These are phyloP conservation scores for Epichloe typhina DNA, from an alignment of 2,329 filamentous ascomycete genomes.

Conservation along the genomic window DNA sequence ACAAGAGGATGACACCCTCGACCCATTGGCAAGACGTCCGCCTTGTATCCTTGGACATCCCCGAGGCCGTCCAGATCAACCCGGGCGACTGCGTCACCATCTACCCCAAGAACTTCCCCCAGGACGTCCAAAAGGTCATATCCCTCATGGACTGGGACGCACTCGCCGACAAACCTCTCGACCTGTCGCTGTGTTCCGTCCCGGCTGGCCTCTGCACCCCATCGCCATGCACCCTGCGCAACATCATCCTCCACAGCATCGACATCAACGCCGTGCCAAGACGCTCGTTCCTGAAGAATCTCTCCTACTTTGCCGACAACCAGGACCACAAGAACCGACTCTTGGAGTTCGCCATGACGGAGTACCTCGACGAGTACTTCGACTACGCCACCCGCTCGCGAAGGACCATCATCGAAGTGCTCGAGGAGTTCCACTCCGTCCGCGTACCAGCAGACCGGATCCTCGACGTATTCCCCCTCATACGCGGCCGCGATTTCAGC, in stretches of 20 bases:
- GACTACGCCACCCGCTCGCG: constrained; percentile 89
- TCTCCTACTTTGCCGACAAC: constrained; percentile 64
- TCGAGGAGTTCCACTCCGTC: constrained; percentile 80
- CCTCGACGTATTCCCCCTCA: constrained; percentile 61
- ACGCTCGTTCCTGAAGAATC: constrained; percentile 68
- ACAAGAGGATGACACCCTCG: constrained; percentile 58
- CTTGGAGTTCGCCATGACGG: constrained; percentile 66
- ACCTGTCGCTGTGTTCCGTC: constrained; percentile 29
- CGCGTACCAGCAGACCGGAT: constrained; percentile 65
- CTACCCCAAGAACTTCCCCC: constrained; percentile 73
- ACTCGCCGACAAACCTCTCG: constrained; percentile 58
- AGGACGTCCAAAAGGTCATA: constrained; percentile 69
- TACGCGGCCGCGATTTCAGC: constrained; percentile 87
- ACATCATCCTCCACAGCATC: constrained; percentile 67
- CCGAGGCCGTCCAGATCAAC: constrained; percentile 24
- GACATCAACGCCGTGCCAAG: constrained; percentile 85
- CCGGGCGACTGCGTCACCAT: constrained; percentile 75
- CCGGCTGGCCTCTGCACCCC: constrained; percentile 23
- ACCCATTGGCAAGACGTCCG: constrained; percentile 92
- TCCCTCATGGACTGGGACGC: constrained; percentile 64
- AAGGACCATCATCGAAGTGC: constrained; percentile 80
- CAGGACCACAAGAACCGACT: constrained; percentile 67
- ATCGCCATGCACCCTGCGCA: constrained; percentile 48
- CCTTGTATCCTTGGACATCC: constrained; percentile 47
- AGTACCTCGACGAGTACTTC: constrained; percentile 80